Base-by-base conservation (phyloP, 345 rosid genomes). In the Rubroshorea leprosula region DNA sequence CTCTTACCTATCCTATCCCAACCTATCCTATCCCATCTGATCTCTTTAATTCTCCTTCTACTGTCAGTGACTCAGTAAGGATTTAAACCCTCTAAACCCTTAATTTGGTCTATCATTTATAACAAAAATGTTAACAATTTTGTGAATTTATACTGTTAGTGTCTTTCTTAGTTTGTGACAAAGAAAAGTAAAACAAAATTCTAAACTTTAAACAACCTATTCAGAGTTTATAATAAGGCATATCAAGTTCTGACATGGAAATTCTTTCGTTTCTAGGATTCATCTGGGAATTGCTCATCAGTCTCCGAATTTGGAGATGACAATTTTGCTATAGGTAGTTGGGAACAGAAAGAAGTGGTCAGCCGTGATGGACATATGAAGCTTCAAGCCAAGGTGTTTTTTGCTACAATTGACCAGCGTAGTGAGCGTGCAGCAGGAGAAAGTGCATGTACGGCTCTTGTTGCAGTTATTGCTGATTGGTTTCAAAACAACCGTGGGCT, bases 381-480 rank as follows among this genome's bases (percentile, higher is more conserved):
- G 74, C 96, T 93, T 71, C 77, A 74, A 50, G 75, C 91, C 3
- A 66, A 55, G 55, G 86, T 86, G 3, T 93, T 93, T 71, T 85
- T 82, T 55, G 99, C 96, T 63, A 89, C 97, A 31, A 93, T 93
- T 18, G 97, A 93, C 66, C 99, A 93, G 75, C 83, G 97, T 46
- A 89, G 89, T 31, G 96, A 86, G 78, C 78, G 72, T 57, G 97
- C 99, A 5, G 99, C 89, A 12, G 97, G 99, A 26, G 97, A 89
- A 72, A 85, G 99, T 51, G 99, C 99, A 0, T 93, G 99, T 57
- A 86, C 99, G 2, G 89, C 94, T 29, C 74, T 89, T 15, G 99
- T 93, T 46, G 99, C 97, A 44, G 96, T 83, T 55, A 86, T 93
- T 64, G 87, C 97, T 17, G 82, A 93, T 57, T 89, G 99, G 99